A percentile compares a stretch with the other conserved stretches of the same genome.
Conservation (phyloP, 108 stramenopile species). For the Craspedostauros australis region DNA sequence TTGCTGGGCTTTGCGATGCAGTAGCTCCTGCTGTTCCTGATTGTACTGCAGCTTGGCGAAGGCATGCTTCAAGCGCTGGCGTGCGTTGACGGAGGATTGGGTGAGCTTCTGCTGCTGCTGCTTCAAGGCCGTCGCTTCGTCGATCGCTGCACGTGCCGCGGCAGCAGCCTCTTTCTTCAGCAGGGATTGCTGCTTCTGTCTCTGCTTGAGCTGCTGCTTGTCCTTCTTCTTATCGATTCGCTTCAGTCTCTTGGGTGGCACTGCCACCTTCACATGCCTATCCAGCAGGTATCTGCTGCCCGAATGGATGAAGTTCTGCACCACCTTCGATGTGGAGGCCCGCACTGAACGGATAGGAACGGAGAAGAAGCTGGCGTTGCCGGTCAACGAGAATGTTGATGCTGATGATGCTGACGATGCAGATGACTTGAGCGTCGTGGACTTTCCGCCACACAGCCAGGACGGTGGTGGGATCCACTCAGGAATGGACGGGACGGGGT, state of each 20-base stretch:
- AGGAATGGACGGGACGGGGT: too few relatives aligned
- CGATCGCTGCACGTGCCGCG: background rate
- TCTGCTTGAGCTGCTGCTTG: constrained; percentile 1
- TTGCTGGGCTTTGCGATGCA: too few relatives aligned
- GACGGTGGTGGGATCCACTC: too few relatives aligned
- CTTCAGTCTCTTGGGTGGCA: constrained; percentile 5
- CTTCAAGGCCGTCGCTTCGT: too few relatives aligned
- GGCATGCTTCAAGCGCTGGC: too few relatives aligned
- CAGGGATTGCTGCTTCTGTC: background rate
- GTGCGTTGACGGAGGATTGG: too few relatives aligned
- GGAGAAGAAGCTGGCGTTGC: constrained; percentile 25
- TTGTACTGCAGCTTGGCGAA: too few relatives aligned
- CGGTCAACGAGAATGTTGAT: background rate
- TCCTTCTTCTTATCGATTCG: constrained; percentile 15
- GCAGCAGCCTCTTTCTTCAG: background rate
- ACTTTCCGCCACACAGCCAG: too few relatives aligned
- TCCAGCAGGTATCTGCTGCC: background rate
- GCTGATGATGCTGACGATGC: background rate
- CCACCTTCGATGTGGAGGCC: background rate
- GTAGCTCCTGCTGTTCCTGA: too few relatives aligned
- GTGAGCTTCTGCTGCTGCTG: too few relatives aligned
- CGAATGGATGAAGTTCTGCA: constrained; percentile 1
- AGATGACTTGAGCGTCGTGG: background rate
- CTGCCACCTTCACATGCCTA: background rate
- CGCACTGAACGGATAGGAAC: constrained; percentile 19